Base-by-base conservation (phyloP, 768 basidiomycete species). In the Astraeus odoratus region DNA sequence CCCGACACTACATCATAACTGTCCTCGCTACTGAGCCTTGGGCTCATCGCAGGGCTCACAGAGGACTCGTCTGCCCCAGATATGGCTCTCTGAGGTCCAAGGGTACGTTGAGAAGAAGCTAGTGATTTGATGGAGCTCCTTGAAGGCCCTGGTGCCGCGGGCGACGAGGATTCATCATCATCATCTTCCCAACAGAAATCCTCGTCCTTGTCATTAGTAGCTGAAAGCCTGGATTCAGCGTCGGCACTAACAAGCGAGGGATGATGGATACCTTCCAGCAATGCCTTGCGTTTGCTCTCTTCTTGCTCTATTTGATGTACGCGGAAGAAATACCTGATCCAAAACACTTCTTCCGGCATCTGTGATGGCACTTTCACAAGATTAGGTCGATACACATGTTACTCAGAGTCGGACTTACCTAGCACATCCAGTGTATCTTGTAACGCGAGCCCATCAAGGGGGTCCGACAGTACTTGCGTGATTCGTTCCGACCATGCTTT, bases 151-250 rank as follows among this genome's bases (percentile, higher is more conserved):
- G 47, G 29, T 42, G 53, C 52, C 3, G 44, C 48, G 6, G 53
- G 39, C 12, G 61, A 43, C 10, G 40, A 46, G n/a, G 58, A 52
- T 35, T 86, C 84, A n/a, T 90, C 88, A n/a, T 93, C 90, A 41
- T 83, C 80, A 44, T 89, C 89, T 59, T 93, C 91, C 91, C 91
- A 95, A 55, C 79, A 86, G 64, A 95, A 92, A 47, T 89, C 84
- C 26, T 94, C 92, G 36, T 95, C 92, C 22, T 74, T 78, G 46
- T 84, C 79, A 7, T 70, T 63, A 3, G 80, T 70, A n/a, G 74
- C 80, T 82, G 50, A 46, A 40, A 48, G 40, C 35, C 34, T 36
- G 9, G 10, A 39, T 57, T 27, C 52, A 40, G 20, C 25, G 37
- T 43, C 20, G 13, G 35, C 24, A 33, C 42, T 26, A 18, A 22